phyloP scores from a whole-genome alignment of 2,329 filamentous ascomycete species.

The Ascochyta pisi region DNA sequence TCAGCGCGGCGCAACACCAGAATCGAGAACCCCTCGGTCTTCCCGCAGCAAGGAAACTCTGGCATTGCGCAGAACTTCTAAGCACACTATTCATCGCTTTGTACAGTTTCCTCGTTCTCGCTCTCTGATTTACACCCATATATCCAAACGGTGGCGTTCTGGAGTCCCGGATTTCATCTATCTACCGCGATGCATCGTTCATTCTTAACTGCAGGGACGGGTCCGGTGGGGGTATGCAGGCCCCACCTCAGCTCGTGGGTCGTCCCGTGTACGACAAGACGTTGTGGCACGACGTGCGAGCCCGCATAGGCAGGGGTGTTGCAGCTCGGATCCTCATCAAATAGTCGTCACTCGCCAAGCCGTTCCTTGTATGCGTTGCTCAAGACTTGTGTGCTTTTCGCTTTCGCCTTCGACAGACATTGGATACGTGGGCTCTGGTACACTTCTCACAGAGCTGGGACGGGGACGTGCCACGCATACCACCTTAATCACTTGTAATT shows the following conservation, averaged over 20 bases:
- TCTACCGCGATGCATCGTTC: slow-evolving; percentile 15
- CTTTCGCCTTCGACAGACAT: background rate
- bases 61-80: slow-evolving; percentile 98
- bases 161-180: slow-evolving; percentile 8
- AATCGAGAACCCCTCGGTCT: slow-evolving; percentile 89
- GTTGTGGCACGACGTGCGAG: slow-evolving; percentile 10
- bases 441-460: slow-evolving; percentile 1
- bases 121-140: slow-evolving; percentile 14
- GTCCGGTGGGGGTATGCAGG: slow-evolving; percentile 15
- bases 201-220: slow-evolving; percentile 19
- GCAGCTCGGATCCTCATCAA: background rate
- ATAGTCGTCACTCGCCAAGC: background rate
- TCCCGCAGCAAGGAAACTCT: slow-evolving; percentile 85
- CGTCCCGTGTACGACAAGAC: slow-evolving; percentile 10
- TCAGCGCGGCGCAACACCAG: slow-evolving; percentile 90
- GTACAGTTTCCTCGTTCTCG: slow-evolving; percentile 10
- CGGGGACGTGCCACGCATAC: slow-evolving; percentile 2
- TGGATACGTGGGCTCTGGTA: slow-evolving; percentile 1
- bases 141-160: slow-evolving; percentile 19
- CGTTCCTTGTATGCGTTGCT: background rate
- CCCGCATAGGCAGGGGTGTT: slow-evolving; percentile 4
- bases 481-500: slow-evolving; percentile 14
- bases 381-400: background rate
- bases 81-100: slow-evolving; percentile 10
- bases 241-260: slow-evolving; percentile 17